A percentile compares a stretch with the other conserved stretches of the same genome.
Conservation (phyloP, 306 rosid genomes). For the Fragaria ananassa region DNA sequence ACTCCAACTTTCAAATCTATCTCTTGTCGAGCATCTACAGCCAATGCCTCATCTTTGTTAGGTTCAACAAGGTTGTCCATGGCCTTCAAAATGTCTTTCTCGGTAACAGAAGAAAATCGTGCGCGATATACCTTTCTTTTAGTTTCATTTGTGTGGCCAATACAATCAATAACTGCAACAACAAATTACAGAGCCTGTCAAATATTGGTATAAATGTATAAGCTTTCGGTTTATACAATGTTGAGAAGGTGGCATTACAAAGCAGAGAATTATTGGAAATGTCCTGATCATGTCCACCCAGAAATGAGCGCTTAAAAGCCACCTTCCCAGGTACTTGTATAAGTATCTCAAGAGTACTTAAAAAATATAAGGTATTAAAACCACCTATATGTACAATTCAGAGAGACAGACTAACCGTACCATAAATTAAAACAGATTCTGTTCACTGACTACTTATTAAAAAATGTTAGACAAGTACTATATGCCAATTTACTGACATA, state of each 20-base stretch:
- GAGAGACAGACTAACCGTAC: neutral
- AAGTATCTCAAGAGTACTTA: neutral
- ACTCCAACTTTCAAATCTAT: constrained; percentile 99
- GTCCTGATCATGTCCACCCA: neutral
- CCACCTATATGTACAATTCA: neutral
- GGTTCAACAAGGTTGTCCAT: constrained; percentile 86
- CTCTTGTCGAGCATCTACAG: constrained; percentile 99
- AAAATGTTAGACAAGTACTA: neutral
- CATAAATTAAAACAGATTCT: neutral
- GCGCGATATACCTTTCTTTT: constrained; percentile 66
- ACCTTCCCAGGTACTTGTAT: neutral
- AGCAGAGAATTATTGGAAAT: neutral
- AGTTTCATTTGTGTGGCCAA: constrained; percentile 50
- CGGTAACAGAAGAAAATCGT: constrained; percentile 87
- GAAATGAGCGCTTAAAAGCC: neutral
- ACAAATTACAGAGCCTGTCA: constrained; percentile 8
- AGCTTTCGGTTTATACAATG: neutral
- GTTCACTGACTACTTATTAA: too few species aligned
- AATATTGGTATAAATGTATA: neutral
- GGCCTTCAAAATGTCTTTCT: constrained; percentile 85
- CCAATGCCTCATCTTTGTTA: constrained; percentile 71
- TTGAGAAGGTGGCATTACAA: neutral
- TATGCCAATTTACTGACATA: too few species aligned
- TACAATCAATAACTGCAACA: constrained; percentile 80
- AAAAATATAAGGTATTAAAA: neutral